Evolutionary conservation across 352 stramenopile species (phyloP).

Genomic region (Globisporangium barbulae): DNA sequence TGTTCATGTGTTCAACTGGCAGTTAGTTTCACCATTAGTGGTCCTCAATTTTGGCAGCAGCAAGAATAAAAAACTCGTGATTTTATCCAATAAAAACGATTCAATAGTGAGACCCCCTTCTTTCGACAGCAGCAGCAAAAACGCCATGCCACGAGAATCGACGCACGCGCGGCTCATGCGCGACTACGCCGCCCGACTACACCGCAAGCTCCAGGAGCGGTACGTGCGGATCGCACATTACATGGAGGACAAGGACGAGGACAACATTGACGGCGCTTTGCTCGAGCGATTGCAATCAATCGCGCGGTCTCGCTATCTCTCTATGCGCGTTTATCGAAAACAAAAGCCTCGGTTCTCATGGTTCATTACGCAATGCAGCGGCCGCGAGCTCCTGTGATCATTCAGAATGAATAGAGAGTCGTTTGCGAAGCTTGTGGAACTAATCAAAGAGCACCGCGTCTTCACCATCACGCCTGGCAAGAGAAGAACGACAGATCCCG

Average conservation of each 20-base stretch:
- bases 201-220: not conserved
- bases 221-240: not conserved
- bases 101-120: not conserved
- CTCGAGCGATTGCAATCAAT: not conserved
- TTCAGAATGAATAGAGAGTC: not conserved
- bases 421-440: not conserved
- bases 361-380: not conserved
- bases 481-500: not conserved
- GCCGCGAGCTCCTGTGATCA: not conserved
- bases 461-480: not conserved
- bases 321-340: not conserved
- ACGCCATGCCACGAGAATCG: not conserved
- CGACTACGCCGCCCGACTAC: not conserved
- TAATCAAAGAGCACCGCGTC: not conserved
- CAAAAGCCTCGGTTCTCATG: not conserved
- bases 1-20: no score
- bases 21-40: no score
- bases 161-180: not conserved
- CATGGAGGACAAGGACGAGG: not conserved
- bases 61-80: not conserved
- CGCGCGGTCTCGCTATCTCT: not conserved
- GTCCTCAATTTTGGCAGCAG: slow-evolving; percentile 1
- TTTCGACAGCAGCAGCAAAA: not conserved
- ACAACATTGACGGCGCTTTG: not conserved
- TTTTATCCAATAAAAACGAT: not conserved